Base-by-base conservation (phyloP, 805 yeast species). In the Wickerhamiella kurtzmanii region DNA sequence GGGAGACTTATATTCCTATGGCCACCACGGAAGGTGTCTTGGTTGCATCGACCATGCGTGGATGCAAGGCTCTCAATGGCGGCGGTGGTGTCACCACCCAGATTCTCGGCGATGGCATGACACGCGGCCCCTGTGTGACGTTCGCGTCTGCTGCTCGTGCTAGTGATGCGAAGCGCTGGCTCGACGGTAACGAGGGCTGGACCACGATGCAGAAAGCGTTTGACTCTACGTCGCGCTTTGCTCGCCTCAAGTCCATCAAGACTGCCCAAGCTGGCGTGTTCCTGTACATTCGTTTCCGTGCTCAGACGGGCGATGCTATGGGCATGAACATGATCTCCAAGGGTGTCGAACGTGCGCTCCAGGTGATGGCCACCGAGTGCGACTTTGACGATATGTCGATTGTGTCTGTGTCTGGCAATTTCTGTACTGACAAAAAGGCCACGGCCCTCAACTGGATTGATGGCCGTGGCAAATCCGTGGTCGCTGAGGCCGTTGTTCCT, bases 251-350 rank as follows among this genome's bases (percentile, higher is more conserved):
- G 65, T 82, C 82, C 56, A 71, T 89, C 54, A 83, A 86, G 64
- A 86, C 96, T 16, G 94, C 97, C 2, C 71, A 89, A 64, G 98
- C 99, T 16, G 98, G 99, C 25, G 82, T 82, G 43, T 71, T 82
- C 56, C 71, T 92, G 57, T 92, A 76, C 60, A 81, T 92, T 57
- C 79, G 99, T 60, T 92, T 92, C 72, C 79, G 88, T 63, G 94
- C 99, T n/a, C 87, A 95, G 37, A 92, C 99, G 17, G 99, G 99
- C 65, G 99, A 92, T 70, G 99, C 99, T 17, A 92, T 92, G 99
- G 99, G 99, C 54, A 92, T 92, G 99, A 92, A 92, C 64, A 92
- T 92, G 99, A 92, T 92, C 51, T 89, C 97, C 22, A 92, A 92
- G 68, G 99, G 98, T 65, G 96, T 87, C 41, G 99, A 92, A 63